These are phyloP conservation scores for Chrysoporthe austroafricana DNA, from an alignment of 2,329 filamentous ascomycete species.

Conservation along the genomic window DNA sequence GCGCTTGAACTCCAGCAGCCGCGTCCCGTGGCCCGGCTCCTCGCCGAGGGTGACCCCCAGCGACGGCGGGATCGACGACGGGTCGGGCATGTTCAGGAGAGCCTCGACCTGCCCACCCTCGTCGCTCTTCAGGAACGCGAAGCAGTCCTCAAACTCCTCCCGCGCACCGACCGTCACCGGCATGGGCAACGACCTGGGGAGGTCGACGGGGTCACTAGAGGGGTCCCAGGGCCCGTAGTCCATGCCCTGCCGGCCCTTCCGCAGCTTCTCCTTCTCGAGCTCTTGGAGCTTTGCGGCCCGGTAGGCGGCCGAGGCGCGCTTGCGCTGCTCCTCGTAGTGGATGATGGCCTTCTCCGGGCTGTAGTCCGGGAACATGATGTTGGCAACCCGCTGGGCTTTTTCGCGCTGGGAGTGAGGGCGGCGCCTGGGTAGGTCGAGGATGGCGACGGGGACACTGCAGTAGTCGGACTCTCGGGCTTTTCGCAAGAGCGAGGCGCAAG, in stretches of 20 bases:
- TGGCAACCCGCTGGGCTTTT: background rate
- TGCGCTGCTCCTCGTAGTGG: conserved; percentile 11
- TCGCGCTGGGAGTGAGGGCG: conserved; percentile 13
- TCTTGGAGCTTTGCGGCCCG: background rate
- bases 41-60: conserved; percentile 28
- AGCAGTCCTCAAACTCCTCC: conserved; percentile 13
- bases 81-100: conserved; percentile 4
- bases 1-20: conserved; percentile 42
- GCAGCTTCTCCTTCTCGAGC: background rate
- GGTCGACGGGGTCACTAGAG: background rate
- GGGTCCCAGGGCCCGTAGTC: background rate
- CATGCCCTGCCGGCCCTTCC: background rate
- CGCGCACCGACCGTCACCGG: background rate
- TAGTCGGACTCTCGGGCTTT: background rate
- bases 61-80: background rate
- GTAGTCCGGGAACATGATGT: conserved; percentile 2
- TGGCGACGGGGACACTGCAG: background rate
- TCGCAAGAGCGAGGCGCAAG: background rate
- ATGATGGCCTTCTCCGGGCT: conserved; percentile 16
- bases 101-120: background rate
- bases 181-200: conserved; percentile 3
- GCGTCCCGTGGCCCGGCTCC: conserved; percentile 42
- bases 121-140: background rate
- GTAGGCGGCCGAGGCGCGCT: conserved; percentile 2
- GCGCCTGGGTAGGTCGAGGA: conserved; percentile 4